Percentiles rank a stretch among this genome's conserved stretches.
phyloP scores from a whole-genome alignment of 108 stramenopile species.

The Chaetoceros muelleri region DNA sequence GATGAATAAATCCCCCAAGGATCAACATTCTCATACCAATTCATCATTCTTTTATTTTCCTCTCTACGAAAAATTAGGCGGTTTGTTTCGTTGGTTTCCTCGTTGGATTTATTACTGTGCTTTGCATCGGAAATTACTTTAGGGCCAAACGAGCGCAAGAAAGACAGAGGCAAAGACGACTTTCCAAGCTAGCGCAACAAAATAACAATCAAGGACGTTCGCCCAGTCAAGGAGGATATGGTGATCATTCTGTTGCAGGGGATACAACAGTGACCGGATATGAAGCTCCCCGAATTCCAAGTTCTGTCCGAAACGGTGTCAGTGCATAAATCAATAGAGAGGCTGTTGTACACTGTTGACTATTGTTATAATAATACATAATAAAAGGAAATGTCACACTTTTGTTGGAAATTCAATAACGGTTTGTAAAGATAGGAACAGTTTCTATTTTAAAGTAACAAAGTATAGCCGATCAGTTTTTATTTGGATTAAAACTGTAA shows the following conservation, averaged over 20 bases:
- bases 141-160: slow-evolving; percentile 84
- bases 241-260: neutral
- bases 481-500: too few relatives aligned
- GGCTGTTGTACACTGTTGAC: too few relatives aligned
- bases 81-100: slow-evolving; percentile 75
- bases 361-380: too few relatives aligned
- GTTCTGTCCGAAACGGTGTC: too few relatives aligned
- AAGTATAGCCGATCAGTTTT: too few relatives aligned
- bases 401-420: too few relatives aligned
- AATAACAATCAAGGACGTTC: slow-evolving; percentile 11
- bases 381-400: too few relatives aligned
- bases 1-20: neutral
- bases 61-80: slow-evolving; percentile 26
- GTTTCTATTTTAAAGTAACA: too few relatives aligned
- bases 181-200: slow-evolving; percentile 52
- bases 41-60: slow-evolving; percentile 1
- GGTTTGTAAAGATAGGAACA: too few relatives aligned
- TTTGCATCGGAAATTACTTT: slow-evolving; percentile 85
- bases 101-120: slow-evolving; percentile 78
- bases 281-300: neutral
- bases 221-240: slow-evolving; percentile 2
- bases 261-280: too few relatives aligned
- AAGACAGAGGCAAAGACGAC: slow-evolving; percentile 71
- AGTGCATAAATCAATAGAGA: too few relatives aligned
- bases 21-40: neutral